A percentile compares a stretch with the other conserved stretches of the same genome.
Evolutionary conservation across 1,284 basidiomycete genomes (phyloP).

Genomic region (Cutaneotrichosporon sp.): DNA sequence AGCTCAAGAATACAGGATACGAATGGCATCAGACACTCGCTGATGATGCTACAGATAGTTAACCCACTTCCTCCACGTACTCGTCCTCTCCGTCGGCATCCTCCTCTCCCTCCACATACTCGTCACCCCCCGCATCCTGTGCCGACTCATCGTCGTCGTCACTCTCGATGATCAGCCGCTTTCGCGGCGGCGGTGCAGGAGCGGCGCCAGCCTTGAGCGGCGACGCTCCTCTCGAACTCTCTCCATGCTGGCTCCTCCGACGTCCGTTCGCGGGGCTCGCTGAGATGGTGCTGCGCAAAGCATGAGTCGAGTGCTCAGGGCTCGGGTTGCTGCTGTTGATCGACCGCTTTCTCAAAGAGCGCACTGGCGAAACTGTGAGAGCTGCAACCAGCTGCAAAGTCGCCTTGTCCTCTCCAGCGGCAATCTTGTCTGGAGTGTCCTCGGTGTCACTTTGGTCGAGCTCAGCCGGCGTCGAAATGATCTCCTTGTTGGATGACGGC

Average conservation of each 20-base stretch:
- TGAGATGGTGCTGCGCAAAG: slow-evolving; percentile 11
- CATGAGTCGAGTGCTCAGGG: slow-evolving; percentile 15
- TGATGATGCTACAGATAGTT: slow-evolving; percentile 7
- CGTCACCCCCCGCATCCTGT: neutral
- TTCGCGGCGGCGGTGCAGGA: neutral
- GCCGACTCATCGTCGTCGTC: slow-evolving; percentile 6
- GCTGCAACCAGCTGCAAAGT: slow-evolving; percentile 43
- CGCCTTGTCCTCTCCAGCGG: slow-evolving; percentile 39
- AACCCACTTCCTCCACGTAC: neutral
- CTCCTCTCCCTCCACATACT: neutral
- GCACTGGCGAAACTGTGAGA: slow-evolving; percentile 29
- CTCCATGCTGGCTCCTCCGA: slow-evolving; percentile 1
- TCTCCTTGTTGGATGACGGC: slow-evolving; percentile 20
- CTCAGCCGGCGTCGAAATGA: slow-evolving; percentile 18
- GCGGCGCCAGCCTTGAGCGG: slow-evolving; percentile 2
- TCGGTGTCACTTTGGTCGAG: slow-evolving; percentile 5
- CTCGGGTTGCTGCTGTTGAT: slow-evolving; percentile 9
- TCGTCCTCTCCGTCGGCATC: slow-evolving; percentile 4
- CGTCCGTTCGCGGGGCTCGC: slow-evolving; percentile 3
- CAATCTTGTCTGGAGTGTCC: slow-evolving; percentile 20
- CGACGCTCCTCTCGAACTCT: neutral
- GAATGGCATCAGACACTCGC: slow-evolving; percentile 1
- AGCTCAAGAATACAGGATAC: neutral
- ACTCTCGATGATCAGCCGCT: slow-evolving; percentile 1
- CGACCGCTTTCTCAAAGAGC: slow-evolving; percentile 36